A percentile compares a stretch with the other conserved stretches of the same genome.
Evolutionary conservation across 2,329 filamentous ascomycete genomes (phyloP).

Genomic region (Hymenoscyphus repandus): DNA sequence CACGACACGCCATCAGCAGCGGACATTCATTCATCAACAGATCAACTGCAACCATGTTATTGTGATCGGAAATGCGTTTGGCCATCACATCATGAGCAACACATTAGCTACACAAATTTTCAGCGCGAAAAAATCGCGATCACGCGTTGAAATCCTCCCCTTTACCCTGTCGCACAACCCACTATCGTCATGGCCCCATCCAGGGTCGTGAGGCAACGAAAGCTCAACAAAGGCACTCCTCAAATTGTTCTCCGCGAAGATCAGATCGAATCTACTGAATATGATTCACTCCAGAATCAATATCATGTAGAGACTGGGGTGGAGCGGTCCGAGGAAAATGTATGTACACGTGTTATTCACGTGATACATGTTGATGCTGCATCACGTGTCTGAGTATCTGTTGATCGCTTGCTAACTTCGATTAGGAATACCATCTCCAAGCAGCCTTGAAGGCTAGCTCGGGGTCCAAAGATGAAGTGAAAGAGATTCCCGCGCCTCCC

Average conservation of each 20-base stretch:
- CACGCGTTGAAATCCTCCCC: slow-evolving; percentile 18
- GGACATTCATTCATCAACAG: slow-evolving; percentile 25
- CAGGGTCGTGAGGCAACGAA: slow-evolving; percentile 46
- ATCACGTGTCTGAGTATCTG: no score
- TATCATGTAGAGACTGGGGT: slow-evolving; percentile 90
- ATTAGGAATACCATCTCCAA: slow-evolving; percentile 34
- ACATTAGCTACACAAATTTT: slow-evolving; percentile 22
- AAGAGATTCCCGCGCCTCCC: slow-evolving; percentile 57
- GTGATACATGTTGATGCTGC: background rate
- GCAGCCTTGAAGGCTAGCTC: slow-evolving; percentile 26
- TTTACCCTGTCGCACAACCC: slow-evolving; percentile 11
- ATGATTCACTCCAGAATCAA: slow-evolving; percentile 68
- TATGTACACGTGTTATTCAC: slow-evolving; percentile 48
- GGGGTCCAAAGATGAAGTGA: slow-evolving; percentile 25
- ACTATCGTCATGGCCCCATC: slow-evolving; percentile 18
- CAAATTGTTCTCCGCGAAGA: slow-evolving; percentile 69
- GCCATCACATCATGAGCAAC: slow-evolving; percentile 25
- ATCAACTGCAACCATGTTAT: slow-evolving; percentile 17
- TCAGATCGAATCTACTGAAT: slow-evolving; percentile 81
- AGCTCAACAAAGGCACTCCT: slow-evolving; percentile 41
- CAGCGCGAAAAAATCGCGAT: slow-evolving; percentile 23
- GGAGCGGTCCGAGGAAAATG: slow-evolving; percentile 95
- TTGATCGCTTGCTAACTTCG: slow-evolving; percentile 10
- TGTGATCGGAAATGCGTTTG: slow-evolving; percentile 15
- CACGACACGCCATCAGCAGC: slow-evolving; percentile 2